These are phyloP conservation scores for Fusarium xyrophilum DNA, from an alignment of 2,329 filamentous ascomycete genomes.

Conservation along the genomic window DNA sequence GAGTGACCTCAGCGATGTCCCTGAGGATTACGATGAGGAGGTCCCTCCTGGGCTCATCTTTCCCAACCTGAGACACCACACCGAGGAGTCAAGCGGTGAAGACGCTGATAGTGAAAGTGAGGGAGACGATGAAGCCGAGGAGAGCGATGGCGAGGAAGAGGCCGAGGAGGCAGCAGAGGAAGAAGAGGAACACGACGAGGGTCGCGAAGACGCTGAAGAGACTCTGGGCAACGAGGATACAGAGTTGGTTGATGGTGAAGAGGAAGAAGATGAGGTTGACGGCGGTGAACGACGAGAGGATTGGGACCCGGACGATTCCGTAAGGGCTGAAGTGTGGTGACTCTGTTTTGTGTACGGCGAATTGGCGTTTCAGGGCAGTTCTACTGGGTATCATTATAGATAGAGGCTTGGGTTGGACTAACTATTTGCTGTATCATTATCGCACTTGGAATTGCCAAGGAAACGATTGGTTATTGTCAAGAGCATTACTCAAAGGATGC, in stretches of 20 bases:
- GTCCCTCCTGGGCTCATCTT: conserved; percentile 61
- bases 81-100: conserved; percentile 45
- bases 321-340: conserved; percentile 9
- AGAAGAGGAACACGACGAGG: conserved; percentile 7
- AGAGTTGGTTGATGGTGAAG: conserved; percentile 22
- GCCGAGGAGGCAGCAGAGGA: conserved; percentile 29
- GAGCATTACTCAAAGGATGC: neutral
- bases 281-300: conserved; percentile 2
- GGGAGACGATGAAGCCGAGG: conserved; percentile 42
- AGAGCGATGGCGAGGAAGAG: conserved; percentile 31
- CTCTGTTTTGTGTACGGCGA: conserved; percentile 4
- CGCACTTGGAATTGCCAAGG: neutral
- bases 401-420: neutral
- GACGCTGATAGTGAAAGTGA: conserved; percentile 48
- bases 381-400: neutral
- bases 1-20: conserved; percentile 71
- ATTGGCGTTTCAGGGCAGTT: conserved; percentile 14
- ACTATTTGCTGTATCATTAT: neutral
- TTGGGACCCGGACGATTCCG: conserved; percentile 14
- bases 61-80: conserved; percentile 52
- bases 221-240: conserved; percentile 27
- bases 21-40: conserved; percentile 65
- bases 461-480: neutral
- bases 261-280: conserved; percentile 20
- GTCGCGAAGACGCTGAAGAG: conserved; percentile 29